These are phyloP conservation scores for Microthyrium microscopicum DNA, from an alignment of 2,329 filamentous ascomycete species.

Conservation along the genomic window DNA sequence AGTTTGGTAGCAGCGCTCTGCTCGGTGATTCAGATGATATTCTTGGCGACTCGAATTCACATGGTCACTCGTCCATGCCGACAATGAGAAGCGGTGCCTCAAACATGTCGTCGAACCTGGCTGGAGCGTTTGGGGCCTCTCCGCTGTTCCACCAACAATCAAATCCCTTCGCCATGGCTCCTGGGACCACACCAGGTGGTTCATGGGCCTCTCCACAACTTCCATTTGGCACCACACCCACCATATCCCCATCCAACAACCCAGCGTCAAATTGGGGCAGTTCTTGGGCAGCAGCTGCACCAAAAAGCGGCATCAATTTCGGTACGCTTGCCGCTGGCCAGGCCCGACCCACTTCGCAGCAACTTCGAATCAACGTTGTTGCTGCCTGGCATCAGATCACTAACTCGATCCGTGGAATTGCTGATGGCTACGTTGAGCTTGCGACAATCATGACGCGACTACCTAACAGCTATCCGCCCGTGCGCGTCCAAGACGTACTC, in stretches of 20 bases:
- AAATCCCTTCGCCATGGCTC: conserved; percentile 3
- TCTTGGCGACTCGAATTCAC: conserved; percentile 26
- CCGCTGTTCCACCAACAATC: conserved; percentile 2
- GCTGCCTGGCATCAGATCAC: conserved; percentile 52
- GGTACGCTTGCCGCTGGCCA: neutral
- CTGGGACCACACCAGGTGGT: neutral
- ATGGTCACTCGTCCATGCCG: conserved; percentile 14
- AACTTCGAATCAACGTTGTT: conserved; percentile 12
- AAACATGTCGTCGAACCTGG: conserved; percentile 18
- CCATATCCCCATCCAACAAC: neutral
- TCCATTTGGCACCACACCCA: neutral
- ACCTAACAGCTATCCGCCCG: conserved; percentile 26
- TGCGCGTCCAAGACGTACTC: conserved; percentile 51
- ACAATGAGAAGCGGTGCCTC: conserved; percentile 16
- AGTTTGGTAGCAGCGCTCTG: conserved; percentile 80
- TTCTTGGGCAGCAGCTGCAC: neutral
- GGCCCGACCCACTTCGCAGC: conserved; percentile 3
- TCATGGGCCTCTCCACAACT: neutral
- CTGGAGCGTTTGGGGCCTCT: conserved; percentile 16
- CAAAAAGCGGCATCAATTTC: neutral
- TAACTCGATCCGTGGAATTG: conserved; percentile 23
- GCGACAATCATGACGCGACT: conserved; percentile 46
- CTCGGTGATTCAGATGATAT: conserved; percentile 59
- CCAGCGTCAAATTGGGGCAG: neutral
- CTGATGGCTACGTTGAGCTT: conserved; percentile 54